Evolutionary conservation across 116 monocot species (phyloP), one percentile per base, ranked within the genome.

Genomic region (Zostera marina): DNA sequence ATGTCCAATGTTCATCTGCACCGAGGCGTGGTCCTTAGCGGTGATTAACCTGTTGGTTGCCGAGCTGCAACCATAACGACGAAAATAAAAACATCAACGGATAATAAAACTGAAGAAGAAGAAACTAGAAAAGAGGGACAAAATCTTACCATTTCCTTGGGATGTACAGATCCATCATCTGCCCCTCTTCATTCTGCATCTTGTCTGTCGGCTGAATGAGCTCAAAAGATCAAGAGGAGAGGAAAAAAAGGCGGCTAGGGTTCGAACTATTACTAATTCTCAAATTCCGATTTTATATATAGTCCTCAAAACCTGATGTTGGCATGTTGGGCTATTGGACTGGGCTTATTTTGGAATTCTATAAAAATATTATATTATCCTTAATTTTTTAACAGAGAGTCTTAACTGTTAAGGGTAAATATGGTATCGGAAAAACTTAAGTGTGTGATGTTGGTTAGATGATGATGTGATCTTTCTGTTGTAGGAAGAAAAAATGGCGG

Each of bases 131-230:
- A 20, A 55, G 8, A 55, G 22, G 3, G 23, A 55, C 9, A 10
- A 55, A 51, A 51, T 51, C 49, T 11, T 64, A 82, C 82, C 77
- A 82, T 66, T 82, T 82, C 60, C 78, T 62, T 16, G 82, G 82
- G 15, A 78, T 68, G 69, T 82, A 82, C 46, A 82, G 82, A 66
- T 82, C 82, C 67, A 78, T 63, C 42, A 77, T 54, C 44, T 66
- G 40, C 0, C 82, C 82, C 47, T 78, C 82, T 42, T 82, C 82
- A 62, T 82, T 82, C 78, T 78, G 74, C 82, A 82, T 82, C 60
- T 72, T 77, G 46, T 3, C 58, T 12, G 53, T 15, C 49, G 14
- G 26, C 17, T 49, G 11, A 20, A 42, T 11, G 32, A 7, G 13
- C 1, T n/a, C 9, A 16, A 17, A 1, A 40, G n/a, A 21, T 8